These are phyloP conservation scores for Anisogramma anomala DNA, from an alignment of 2,329 filamentous ascomycete genomes.

Conservation along the genomic window DNA sequence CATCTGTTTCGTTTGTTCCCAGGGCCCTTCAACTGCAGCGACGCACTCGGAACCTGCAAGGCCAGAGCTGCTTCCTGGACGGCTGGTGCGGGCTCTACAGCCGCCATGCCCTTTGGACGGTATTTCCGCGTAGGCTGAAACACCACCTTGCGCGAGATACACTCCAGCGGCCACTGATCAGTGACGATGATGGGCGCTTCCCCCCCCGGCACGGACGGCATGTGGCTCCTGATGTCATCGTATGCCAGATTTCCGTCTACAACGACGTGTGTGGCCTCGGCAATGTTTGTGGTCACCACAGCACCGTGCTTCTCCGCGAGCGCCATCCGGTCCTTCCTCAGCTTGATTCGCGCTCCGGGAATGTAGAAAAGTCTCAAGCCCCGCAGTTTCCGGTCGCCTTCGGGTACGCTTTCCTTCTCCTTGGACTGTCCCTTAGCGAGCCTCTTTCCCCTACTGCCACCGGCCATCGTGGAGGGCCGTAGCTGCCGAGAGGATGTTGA, in stretches of 20 bases:
- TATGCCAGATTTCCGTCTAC: conserved; percentile 60
- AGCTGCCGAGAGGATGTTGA: conserved; percentile 2
- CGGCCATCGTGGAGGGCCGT: conserved; percentile 20
- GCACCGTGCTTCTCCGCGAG: conserved; percentile 69
- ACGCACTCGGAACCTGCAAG: conserved; percentile 20
- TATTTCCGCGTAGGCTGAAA: conserved; percentile 49
- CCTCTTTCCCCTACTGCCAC: not conserved
- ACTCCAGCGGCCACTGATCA: conserved; percentile 58
- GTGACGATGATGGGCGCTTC: conserved; percentile 45
- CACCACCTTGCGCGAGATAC: conserved; percentile 45
- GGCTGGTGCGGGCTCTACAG: conserved; percentile 9
- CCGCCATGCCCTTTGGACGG: conserved; percentile 38
- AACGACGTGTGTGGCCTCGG: conserved; percentile 62
- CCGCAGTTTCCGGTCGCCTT: conserved; percentile 46
- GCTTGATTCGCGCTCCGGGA: conserved; percentile 64
- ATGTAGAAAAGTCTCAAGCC: conserved; percentile 63
- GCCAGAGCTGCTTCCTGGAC: conserved; percentile 13
- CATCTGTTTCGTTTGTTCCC: conserved; percentile 26
- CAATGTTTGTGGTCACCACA: conserved; percentile 50
- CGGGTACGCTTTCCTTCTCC: conserved; percentile 34
- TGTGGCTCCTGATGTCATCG: conserved; percentile 46
- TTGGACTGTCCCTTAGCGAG: conserved; percentile 34
- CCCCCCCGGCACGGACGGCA: conserved; percentile 29
- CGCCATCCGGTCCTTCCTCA: conserved; percentile 58
- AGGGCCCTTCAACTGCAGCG: conserved; percentile 38